Evolutionary conservation across 257 asterid species (phyloP), one percentile per base, ranked within the genome.

Genomic region (Scutellaria minor): DNA sequence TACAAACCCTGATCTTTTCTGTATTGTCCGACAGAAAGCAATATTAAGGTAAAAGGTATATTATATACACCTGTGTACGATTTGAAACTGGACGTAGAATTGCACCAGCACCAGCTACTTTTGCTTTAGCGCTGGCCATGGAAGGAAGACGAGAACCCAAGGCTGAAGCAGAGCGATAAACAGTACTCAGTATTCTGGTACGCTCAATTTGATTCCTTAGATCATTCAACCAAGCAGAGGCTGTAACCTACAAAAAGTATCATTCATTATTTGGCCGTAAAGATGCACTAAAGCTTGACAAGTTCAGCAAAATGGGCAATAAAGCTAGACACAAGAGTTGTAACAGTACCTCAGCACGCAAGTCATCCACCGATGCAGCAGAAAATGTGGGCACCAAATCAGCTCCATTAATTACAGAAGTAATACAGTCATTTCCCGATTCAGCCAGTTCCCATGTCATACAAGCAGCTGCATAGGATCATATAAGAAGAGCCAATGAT

Each of bases 381-480:
- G 99, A 95, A 80, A 95, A 95, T 39, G 99, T 87, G 60, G 98
- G 98, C 72, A 95, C 99, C 73, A 95, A 80, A 81, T 95, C 98
- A 64, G 99, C 98, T 70, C 97, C 98, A 70, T 95, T 95, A 65
- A 95, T 92, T 51, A 95, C 91, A 5, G 95, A 70, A 53, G 97
- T 88, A 76, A 95, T 75, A 73, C 87, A 92, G 53, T 85, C 91
- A 70, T 78, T 83, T 74, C 98, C 97, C 0, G 98, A 95, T 76
- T 92, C 99, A 15, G 98, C 97, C 76, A 95, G 83, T 72, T 95
- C 98, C 99, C 99, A 95, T 13, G 98, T 92, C 98, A 95, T 90
- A 85, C 98, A 92, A 75, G 98, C 99, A 82, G 97, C 98, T 95
- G 90, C 77, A 85, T 31, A 68, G 24, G 66, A 83, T 37, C 70